Conservation (phyloP, 768 basidiomycete species). For the Botryobasidium botryosum region DNA sequence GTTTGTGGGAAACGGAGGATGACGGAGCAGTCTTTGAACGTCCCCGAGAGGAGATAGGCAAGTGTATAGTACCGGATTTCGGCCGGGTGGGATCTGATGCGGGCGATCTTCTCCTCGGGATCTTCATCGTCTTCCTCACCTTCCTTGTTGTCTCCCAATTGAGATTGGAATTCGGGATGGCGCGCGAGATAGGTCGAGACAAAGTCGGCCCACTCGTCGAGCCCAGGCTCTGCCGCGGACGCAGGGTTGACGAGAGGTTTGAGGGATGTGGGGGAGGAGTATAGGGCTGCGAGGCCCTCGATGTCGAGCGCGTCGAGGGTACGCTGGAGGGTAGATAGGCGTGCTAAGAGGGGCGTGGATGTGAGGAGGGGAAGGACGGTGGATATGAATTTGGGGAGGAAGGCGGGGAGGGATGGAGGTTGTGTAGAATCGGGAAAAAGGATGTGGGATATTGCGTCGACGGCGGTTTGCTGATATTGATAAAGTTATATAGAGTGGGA, state of each 20-base stretch:
- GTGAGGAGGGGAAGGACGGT: slow-evolving; percentile 34
- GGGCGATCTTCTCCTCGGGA: slow-evolving; percentile 23
- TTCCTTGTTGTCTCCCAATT: slow-evolving; percentile 20
- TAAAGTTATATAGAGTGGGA: not conserved
- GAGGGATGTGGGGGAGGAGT: slow-evolving; percentile 8
- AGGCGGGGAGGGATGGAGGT: slow-evolving; percentile 10
- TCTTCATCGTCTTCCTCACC: slow-evolving; percentile 5
- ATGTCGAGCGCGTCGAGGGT: slow-evolving; percentile 72
- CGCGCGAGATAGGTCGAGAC: slow-evolving; percentile 32
- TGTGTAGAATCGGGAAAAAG: not conserved
- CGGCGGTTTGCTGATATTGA: not conserved
- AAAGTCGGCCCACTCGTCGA: slow-evolving; percentile 51
- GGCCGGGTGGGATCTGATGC: slow-evolving; percentile 12
- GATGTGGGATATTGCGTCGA: not conserved
- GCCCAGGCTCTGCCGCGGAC: slow-evolving; percentile 30
- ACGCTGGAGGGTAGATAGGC: slow-evolving; percentile 46
- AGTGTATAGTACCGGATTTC: slow-evolving; percentile 46
- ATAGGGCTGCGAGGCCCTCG: slow-evolving; percentile 42
- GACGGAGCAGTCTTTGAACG: slow-evolving; percentile 92
- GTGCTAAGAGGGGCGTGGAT: slow-evolving; percentile 33
- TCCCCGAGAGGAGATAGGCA: slow-evolving; percentile 74
- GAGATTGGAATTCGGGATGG: too few species aligned
- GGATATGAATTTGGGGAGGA: slow-evolving; percentile 36
- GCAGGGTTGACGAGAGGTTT: slow-evolving; percentile 4
- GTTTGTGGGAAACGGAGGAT: slow-evolving; percentile 26